Conservation (phyloP, 2,329 filamentous ascomycete genomes). For the Chaetothyriales sp. region DNA sequence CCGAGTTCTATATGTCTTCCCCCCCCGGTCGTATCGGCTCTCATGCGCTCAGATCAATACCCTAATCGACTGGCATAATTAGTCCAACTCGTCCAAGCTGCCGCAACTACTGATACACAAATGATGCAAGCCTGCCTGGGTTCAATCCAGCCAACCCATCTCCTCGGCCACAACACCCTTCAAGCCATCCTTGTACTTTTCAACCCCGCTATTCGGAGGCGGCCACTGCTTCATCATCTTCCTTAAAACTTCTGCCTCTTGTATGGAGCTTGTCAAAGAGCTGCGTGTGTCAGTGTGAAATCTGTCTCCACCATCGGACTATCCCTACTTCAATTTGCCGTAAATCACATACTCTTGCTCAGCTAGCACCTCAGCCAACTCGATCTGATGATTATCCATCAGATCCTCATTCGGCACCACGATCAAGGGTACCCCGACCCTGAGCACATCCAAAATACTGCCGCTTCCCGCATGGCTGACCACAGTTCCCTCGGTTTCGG, state of each 20-base stretch:
- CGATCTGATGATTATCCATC: conserved; percentile 79
- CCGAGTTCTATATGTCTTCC: no score
- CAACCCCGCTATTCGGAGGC: conserved; percentile 32
- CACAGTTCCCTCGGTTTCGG: conserved; percentile 46
- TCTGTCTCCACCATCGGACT: not conserved
- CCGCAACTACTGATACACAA: not conserved
- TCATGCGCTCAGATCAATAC: no score
- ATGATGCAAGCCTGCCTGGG: not conserved
- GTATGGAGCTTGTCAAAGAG: conserved; percentile 34
- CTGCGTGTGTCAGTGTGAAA: conserved; percentile 23
- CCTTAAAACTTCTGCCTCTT: conserved; percentile 35
- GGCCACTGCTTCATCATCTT: conserved; percentile 35
- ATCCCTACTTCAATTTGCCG: conserved; percentile 49
- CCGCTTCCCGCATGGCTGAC: conserved; percentile 85
- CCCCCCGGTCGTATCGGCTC: no score
- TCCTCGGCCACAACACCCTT: conserved; percentile 44
- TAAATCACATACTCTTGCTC: conserved; percentile 63
- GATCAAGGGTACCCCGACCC: conserved; percentile 61
- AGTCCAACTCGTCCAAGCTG: not conserved
- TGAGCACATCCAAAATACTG: conserved; percentile 70
- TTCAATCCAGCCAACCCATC: conserved; percentile 41
- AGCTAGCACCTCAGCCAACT: conserved; percentile 66
- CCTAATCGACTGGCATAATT: not conserved
- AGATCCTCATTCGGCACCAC: conserved; percentile 76
- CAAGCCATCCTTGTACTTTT: conserved; percentile 31